Evolutionary conservation across 2,329 filamentous ascomycete species (phyloP), one percentile per base, ranked within the genome.

Genomic region (Thelonectria rubi): DNA sequence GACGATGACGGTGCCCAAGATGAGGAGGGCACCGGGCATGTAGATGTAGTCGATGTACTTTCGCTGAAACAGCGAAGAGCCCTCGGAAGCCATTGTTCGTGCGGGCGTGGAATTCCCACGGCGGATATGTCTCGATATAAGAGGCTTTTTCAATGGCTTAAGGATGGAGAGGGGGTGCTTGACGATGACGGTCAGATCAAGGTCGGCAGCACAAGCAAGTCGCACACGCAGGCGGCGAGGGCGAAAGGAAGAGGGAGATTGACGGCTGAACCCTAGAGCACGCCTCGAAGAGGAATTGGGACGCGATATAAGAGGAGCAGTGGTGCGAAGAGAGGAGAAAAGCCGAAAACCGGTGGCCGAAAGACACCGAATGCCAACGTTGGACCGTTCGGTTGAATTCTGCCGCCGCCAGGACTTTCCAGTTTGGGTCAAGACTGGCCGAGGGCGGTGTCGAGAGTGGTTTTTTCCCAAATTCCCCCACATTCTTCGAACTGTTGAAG

Each of bases 1-100:
- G 71, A 93, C 82, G 72, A 96, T 90, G 65, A 87, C 83, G 45
- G 88, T 89, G 70, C 92, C 93, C 54, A 93, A 78, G 62, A 97
- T 81, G 62, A 97, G 80, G 37, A 97, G 85, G 62, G 84, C 87
- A n/a, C 89, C 90, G 65, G 94, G 93, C 73, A 96, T 89, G 77
- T 94, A 93, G 72, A 96, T 86, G 74, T 91, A 91, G 78, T 93
- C 88, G 74, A 94, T 79, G 74, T 90, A 92, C 72, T 88, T 83
- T 68, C 84, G 83, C 65, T 88, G 84, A 49, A 84, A 64, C 65
- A 70, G 72, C 69, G 73, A 72, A 51, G 69, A 64, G 37, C 73
- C 70, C 53, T 60, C 68, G 55, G 73, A 64, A 60, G 74, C 60
- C 69, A 73, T 75, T 58, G 57, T 65, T 54, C 18, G 26, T 54